These are phyloP conservation scores for Ophiostoma angusticollis DNA, from an alignment of 2,329 filamentous ascomycete genomes.

Conservation along the genomic window DNA sequence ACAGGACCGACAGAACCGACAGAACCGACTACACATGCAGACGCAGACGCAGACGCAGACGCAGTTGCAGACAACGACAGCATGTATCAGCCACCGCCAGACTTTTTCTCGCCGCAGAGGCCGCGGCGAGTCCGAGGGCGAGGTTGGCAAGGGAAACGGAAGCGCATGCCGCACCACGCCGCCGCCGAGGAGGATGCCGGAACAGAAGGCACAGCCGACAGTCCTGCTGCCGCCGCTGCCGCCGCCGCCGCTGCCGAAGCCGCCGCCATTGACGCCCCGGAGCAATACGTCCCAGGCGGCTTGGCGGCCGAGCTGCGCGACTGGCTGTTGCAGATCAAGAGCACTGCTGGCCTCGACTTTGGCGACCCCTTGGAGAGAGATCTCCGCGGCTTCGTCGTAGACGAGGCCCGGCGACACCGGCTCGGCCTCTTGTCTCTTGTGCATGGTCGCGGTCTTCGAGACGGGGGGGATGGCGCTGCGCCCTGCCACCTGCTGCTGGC, in stretches of 20 bases:
- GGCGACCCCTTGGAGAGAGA: too few species aligned
- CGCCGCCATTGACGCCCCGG: neutral
- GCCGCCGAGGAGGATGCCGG: too few species aligned
- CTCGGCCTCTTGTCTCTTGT: neutral
- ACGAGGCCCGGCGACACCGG: neutral
- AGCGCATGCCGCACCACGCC: too few species aligned
- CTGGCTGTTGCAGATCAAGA: constrained; percentile 32
- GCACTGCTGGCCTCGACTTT: too few species aligned
- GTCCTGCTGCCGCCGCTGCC: too few species aligned
- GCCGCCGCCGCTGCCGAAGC: too few species aligned
- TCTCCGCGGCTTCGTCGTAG: constrained; percentile 14
- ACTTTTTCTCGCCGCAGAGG: constrained; percentile 16
- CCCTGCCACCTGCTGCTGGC: constrained; percentile 14
- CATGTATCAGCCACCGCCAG: constrained; percentile 6
- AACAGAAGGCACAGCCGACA: neutral
- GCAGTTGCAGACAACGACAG: neutral
- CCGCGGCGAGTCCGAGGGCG: too few species aligned
- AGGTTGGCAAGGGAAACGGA: neutral
- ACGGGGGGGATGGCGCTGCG: neutral
- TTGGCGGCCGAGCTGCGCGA: constrained; percentile 29
- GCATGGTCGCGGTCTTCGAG: neutral
- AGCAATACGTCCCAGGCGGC: constrained; percentile 25
- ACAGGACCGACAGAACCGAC: too few species aligned
- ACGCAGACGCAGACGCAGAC: neutral
- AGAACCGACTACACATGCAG: too few species aligned